Conservation (phyloP, 345 rosid genomes). For the Eucalyptus regnans region DNA sequence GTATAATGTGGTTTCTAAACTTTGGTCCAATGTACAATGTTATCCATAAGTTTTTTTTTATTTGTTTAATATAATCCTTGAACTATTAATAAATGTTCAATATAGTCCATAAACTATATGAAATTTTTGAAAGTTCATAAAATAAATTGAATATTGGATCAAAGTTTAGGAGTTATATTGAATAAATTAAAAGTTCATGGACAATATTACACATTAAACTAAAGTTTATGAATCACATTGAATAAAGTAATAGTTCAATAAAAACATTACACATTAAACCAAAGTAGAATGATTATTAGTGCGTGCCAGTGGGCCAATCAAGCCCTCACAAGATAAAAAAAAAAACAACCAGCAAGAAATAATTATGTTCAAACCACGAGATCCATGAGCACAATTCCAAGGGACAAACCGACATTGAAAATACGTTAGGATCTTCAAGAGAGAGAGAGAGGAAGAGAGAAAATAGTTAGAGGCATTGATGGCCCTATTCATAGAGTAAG, state of each 20-base stretch:
- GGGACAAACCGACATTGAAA: neutral
- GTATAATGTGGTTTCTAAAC: neutral
- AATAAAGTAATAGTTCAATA: neutral
- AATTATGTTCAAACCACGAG: neutral
- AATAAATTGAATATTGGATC: neutral
- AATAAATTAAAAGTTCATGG: neutral
- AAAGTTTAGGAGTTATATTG: neutral
- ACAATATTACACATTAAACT: rapidly evolving
- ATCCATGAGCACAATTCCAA: neutral
- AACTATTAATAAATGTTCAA: neutral
- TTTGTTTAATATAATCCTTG: neutral
- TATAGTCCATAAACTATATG: neutral
- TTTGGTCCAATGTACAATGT: neutral
- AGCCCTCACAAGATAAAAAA: neutral
- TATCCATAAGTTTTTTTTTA: neutral
- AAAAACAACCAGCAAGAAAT: neutral
- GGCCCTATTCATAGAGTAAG: neutral
- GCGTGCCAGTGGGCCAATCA: neutral
- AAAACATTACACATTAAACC: neutral
- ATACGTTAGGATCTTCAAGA: neutral
- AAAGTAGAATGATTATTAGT: neutral
- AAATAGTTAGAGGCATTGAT: neutral
- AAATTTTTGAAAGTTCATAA: neutral
- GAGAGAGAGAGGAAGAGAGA: neutral
- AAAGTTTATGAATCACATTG: neutral